Evolutionary conservation across 2,329 filamentous ascomycete species (phyloP), one percentile per base, ranked within the genome.

Genomic region (Penicillium sp.): DNA sequence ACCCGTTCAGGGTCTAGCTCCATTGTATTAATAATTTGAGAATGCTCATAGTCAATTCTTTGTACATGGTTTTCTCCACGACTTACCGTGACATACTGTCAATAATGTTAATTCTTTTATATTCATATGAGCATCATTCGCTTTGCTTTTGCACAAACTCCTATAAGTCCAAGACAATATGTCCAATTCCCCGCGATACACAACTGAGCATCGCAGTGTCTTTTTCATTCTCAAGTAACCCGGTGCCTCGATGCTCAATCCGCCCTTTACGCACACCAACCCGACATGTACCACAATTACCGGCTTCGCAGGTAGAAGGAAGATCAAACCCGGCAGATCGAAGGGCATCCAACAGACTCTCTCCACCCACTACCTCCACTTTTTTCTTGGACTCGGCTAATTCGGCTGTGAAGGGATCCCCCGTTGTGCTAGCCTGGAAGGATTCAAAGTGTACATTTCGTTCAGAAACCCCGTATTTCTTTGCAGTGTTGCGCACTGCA

Each of bases 1-100:
- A 22, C 16, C 19, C 31, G 10, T 22, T n/a, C 22, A 22, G 21
- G n/a, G 16, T 16, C 42, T 58, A 26, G 53, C 52, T 65, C 66
- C 58, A 54, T 42, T 72, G 69, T 71, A 72, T 70, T 71, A 73
- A 71, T 73, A 72, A 58, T 65, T 55, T 48, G 57, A 61, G 64
- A 63, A 63, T 65, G 62, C 59, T 55, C 58, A 50, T 31, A 60
- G 58, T 64, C 63, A 62, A 61, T 63, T 58, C 58, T 63, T 65
- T 67, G 61, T 66, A 64, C 59, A 62, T 62, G 62, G 52, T 57
- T 59, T 63, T 64, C 39, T 62, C 49, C 61, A 59, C 53, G 60
- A 58, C 48, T 54, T 56, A 48, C 52, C 49, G 47, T 63, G 62
- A 61, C 53, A 46, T 59, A 55, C 51, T 65, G 63, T 66, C 54